Percentiles rank a stretch among this genome's conserved stretches.
phyloP scores from a whole-genome alignment of 768 basidiomycete species.

The Leccinum truebloodii region DNA sequence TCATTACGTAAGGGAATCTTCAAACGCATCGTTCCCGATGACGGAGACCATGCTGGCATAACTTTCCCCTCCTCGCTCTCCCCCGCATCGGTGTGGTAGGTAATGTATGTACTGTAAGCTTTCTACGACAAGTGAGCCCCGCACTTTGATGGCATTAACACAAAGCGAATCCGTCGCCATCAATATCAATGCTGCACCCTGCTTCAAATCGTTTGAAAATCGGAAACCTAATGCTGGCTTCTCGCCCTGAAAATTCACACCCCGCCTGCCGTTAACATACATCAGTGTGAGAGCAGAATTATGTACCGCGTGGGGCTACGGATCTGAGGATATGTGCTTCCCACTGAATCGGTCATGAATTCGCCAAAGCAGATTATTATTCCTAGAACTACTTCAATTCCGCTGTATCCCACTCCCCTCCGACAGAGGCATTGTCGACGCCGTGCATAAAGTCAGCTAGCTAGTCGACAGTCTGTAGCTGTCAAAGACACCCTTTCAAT shows the following conservation, averaged over 20 bases:
- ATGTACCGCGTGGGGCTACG: background rate
- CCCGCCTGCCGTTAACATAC: slow-evolving; percentile 13
- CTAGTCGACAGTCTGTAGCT: slow-evolving; percentile 15
- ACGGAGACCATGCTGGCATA: background rate
- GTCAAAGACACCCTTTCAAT: slow-evolving; percentile 21
- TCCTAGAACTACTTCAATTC: background rate
- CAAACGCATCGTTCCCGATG: background rate
- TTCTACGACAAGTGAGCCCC: slow-evolving; percentile 16
- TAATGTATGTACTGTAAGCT: background rate
- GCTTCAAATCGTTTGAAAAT: slow-evolving; percentile 31
- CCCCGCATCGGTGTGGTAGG: background rate
- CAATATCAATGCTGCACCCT: slow-evolving; percentile 10
- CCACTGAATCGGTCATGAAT: background rate
- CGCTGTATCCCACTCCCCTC: background rate
- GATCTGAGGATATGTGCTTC: background rate
- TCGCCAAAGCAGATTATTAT: background rate
- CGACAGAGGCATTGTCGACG: background rate
- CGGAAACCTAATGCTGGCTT: slow-evolving; percentile 31
- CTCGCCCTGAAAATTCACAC: slow-evolving; percentile 31
- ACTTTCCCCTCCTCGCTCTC: background rate
- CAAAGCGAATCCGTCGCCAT: slow-evolving; percentile 18
- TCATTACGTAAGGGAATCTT: slow-evolving; percentile 21
- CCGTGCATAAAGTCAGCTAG: slow-evolving; percentile 17
- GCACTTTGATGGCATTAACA: slow-evolving; percentile 25
- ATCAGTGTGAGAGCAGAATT: slow-evolving; percentile 7